Evolutionary conservation across 1,284 basidiomycete genomes (phyloP).

Genomic region (Moniliella sp.): DNA sequence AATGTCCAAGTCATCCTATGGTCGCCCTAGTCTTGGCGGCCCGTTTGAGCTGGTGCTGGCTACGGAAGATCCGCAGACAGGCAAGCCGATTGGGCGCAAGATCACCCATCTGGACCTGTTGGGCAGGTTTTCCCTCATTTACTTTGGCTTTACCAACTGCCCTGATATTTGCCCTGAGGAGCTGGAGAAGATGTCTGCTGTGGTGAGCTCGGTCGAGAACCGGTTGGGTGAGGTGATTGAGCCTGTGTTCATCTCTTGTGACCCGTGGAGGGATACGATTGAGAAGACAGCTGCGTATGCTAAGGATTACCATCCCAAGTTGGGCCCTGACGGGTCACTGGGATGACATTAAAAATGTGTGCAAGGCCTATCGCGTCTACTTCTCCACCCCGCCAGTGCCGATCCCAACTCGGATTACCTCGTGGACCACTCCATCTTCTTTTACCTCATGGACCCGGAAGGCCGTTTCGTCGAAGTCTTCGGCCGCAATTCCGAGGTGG

Average conservation of each 20-base stretch:
- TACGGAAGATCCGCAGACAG: neutral
- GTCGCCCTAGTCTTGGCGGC: slow-evolving; percentile 60
- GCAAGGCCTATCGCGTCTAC: slow-evolving; percentile 89
- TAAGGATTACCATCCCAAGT: slow-evolving; percentile 56
- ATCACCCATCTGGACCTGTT: slow-evolving; percentile 67
- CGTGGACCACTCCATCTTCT: slow-evolving; percentile 59
- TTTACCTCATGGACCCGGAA: slow-evolving; percentile 87
- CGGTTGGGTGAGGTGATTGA: slow-evolving; percentile 16
- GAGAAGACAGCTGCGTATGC: slow-evolving; percentile 40
- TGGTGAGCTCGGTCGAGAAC: slow-evolving; percentile 56
- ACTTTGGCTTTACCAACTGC: slow-evolving; percentile 48
- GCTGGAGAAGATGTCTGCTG: slow-evolving; percentile 74
- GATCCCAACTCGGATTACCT: slow-evolving; percentile 65
- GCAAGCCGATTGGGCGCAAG: slow-evolving; percentile 11
- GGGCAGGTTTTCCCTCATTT: slow-evolving; percentile 60
- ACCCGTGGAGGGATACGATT: slow-evolving; percentile 71
- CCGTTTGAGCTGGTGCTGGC: slow-evolving; percentile 43
- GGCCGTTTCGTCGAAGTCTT: slow-evolving; percentile 72
- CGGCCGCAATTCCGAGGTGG: slow-evolving; percentile 54
- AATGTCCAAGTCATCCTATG: no score
- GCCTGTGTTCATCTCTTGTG: slow-evolving; percentile 83
- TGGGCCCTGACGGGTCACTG: slow-evolving; percentile 72
- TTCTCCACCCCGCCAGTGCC: slow-evolving; percentile 70
- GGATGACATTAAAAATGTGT: slow-evolving; percentile 60
- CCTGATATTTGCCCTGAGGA: slow-evolving; percentile 97